Base-by-base conservation (phyloP, 2,329 filamentous ascomycete species). In the Drechslerella dactyloides region DNA sequence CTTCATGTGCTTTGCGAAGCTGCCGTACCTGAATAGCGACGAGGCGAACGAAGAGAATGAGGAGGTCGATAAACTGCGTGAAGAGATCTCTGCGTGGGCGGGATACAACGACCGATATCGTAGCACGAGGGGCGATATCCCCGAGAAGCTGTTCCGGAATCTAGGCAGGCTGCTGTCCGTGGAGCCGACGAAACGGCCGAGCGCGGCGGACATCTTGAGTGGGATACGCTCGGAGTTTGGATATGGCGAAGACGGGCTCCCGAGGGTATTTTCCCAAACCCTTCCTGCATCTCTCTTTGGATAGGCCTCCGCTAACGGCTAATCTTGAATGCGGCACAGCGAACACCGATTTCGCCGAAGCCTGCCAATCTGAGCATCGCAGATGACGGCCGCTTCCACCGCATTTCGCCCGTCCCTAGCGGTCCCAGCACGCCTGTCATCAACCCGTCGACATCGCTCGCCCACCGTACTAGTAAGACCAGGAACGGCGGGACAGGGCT, bases 1-100 rank as follows among this genome's bases (percentile, higher is more conserved):
- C 79, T 99, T 99, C 78, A 89, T 99, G 84, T 99, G 94, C 79
- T 99, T 99, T 78, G 91, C 89, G 1, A 85, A 89, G 52, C 84
- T 99, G 10, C 94, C 94, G 0, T 99, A 97, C 78, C 83, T 81
- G 23, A 90, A 89, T 75, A 91, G 93, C 58, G 93, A 97, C 78
- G 84, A 89, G 2, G 84, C 96, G 21, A 87, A 96, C 69, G 93
- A 97, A 79, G 93, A 97, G 77, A 87, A 91, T 62, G 94, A 99
- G 78, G 92, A 97, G 75, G 83, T 97, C 3, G 92, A 97, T 75
- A 83, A 88, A 74, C 84, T 99, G 30, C 87, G 93, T 46, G 89
- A 84, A 1, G 94, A 99, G 79, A 97, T 99, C 64, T 87, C 87
- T 10, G 84, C 85, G 35, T 99, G 94, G 94, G 83, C 87, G 60